These are phyloP conservation scores for Moesziomyces globuligerus DNA, from an alignment of 1,284 basidiomycete genomes.

Conservation along the genomic window DNA sequence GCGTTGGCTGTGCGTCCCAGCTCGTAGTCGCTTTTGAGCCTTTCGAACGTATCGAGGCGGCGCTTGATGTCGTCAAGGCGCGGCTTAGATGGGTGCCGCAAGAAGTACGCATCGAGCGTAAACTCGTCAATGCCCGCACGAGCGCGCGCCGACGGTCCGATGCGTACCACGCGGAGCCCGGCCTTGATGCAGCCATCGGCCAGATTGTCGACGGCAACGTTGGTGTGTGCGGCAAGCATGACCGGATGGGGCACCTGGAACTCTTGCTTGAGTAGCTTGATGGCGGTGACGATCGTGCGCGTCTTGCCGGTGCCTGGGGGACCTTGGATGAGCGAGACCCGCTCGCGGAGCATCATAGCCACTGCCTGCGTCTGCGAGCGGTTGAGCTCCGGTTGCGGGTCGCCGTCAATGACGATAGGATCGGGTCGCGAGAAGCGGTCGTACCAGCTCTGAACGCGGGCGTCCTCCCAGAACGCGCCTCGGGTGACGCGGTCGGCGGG, in stretches of 20 bases:
- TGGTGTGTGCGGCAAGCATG: conserved; percentile 90
- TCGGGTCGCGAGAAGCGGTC: conserved; percentile 68
- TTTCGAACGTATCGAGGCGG: conserved; percentile 32
- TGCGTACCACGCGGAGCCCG: conserved; percentile 79
- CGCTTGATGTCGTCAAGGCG: conserved; percentile 68
- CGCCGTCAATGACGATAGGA: conserved; percentile 80
- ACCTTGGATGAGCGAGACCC: conserved; percentile 85
- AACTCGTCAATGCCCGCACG: conserved; percentile 73
- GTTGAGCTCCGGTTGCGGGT: conserved; percentile 81
- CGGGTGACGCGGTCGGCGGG: conserved; percentile 71
- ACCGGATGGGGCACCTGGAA: conserved; percentile 86
- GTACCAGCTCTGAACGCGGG: conserved; percentile 67
- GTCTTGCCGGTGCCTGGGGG: conserved; percentile 97
- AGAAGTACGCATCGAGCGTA: conserved; percentile 77
- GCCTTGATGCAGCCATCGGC: conserved; percentile 74
- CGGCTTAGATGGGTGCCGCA: conserved; percentile 73
- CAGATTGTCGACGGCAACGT: conserved; percentile 92
- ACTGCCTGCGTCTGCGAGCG: conserved; percentile 82
- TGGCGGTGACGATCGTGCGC: conserved; percentile 85
- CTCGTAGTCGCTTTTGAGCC: conserved; percentile 39
- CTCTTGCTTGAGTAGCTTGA: conserved; percentile 84
- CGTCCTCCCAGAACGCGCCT: conserved; percentile 74
- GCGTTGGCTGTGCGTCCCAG: conserved; percentile 15
- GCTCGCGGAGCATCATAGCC: conserved; percentile 84
- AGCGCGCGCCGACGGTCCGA: conserved; percentile 74